Evolutionary conservation across 2,329 filamentous ascomycete species (phyloP), one percentile per base, ranked within the genome.

Genomic region (Ceratocystis alfenasii): DNA sequence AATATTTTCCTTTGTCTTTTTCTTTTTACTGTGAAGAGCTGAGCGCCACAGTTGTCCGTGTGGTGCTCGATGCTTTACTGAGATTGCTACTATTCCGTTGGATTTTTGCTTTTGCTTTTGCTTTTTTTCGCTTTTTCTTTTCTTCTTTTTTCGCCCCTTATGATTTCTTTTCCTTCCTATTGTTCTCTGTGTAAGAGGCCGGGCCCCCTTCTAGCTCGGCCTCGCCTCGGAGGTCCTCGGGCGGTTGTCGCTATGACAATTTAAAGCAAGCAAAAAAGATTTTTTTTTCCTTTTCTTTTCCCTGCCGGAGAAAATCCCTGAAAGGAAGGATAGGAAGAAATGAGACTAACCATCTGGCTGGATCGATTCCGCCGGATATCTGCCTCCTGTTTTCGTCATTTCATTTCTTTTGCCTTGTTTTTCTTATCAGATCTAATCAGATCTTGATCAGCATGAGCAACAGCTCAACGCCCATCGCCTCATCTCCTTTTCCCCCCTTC

Each of bases 401-500:
- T 22, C 2, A 2, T 10, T 30, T 57, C 53, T 33, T n/a, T n/a
- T 4, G 36, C 8, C 53, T 22, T 22, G 25, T 6, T 62, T 62
- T n/a, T 55, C 62, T 63, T 63, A 63, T 63, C 45, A 50, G 62
- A 63, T 63, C 62, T 62, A 25, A 62, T 46, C 17, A 48, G 36
- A 63, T 28, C 22, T 48, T 33, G n/a, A n/a, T 33, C 44, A 15
- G 10, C 10, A 53, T 53, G 8, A 28, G 20, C 22, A 53, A 10
- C n/a, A 25, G 0, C 46, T 10, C 46, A 50, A 20, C 46, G 5
- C 20, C 61, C 6, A 10, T 50, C 25, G 62, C n/a, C 17, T 7
- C 25, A 12, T 17, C 30, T 62, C 30, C 45, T 33, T 30, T 22
- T 22, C 3, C 25, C 45, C 22, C 15, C 5, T 8, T 3, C 46